These are phyloP conservation scores for Psilocybe sp. DNA, from an alignment of 768 basidiomycete genomes.

Conservation along the genomic window DNA sequence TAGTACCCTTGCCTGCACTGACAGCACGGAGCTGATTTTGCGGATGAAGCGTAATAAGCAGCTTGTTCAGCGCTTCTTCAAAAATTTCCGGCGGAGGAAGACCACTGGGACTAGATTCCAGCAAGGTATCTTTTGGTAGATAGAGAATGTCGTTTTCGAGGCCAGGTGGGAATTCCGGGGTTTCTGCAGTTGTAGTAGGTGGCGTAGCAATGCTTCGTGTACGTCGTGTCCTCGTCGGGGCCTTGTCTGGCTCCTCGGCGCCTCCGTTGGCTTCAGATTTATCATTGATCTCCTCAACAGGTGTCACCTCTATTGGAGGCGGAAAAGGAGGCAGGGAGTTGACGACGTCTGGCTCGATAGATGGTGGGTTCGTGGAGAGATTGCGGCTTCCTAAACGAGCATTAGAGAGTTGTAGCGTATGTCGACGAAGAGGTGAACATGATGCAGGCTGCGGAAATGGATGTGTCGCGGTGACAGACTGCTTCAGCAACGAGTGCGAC, in stretches of 20 bases:
- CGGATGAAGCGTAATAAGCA: constrained; percentile 77
- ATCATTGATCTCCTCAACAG: constrained; percentile 13
- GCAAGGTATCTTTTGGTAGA: constrained; percentile 43
- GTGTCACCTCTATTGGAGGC: constrained; percentile 4
- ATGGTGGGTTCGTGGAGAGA: constrained; percentile 11
- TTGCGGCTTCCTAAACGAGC: constrained; percentile 8
- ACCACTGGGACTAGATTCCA: constrained; percentile 24
- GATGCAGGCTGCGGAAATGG: constrained; percentile 12
- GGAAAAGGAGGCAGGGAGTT: constrained; percentile 2
- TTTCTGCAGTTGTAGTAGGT: constrained; percentile 35
- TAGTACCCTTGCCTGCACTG: constrained; percentile 43
- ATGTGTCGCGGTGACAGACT: constrained; percentile 14
- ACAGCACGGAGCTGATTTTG: constrained; percentile 75
- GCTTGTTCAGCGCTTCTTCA: constrained; percentile 71
- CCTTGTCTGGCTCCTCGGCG: constrained; percentile 42
- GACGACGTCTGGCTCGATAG: constrained; percentile 13
- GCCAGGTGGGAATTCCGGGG: constrained; percentile 50
- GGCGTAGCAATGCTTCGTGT: constrained; percentile 26
- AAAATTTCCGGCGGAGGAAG: constrained; percentile 76
- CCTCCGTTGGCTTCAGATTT: constrained; percentile 17
- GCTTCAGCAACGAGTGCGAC: constrained; percentile 35
- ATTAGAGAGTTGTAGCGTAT: constrained; percentile 2
- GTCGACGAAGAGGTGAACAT: constrained; percentile 13
- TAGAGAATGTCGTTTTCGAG: constrained; percentile 58
- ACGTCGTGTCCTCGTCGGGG: constrained; percentile 32